Base-by-base conservation (phyloP, 1,284 basidiomycete genomes). In the Marasmius oreades region DNA sequence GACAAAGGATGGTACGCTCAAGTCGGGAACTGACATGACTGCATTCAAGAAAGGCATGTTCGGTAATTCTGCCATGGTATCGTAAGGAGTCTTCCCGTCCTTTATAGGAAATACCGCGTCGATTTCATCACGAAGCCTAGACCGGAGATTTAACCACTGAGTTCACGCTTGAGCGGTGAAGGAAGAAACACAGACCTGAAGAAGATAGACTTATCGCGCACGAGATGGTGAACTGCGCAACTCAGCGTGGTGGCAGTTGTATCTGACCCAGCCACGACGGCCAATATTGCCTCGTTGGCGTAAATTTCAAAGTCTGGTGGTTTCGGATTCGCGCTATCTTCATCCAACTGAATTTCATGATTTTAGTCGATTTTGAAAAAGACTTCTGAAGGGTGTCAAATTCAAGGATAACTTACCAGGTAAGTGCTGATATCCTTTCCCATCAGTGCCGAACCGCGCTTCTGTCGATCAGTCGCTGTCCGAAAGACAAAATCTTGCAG, bases 231-330 rank as follows among this genome's bases (percentile, higher is more conserved):
- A 44, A 66, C 47, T 3, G 61, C 36, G 47, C 62, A 58, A 24
- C 53, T 55, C 10, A 69, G 50, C 0, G 62, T 58, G 16, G 58
- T 63, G 0, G 66, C 59, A 0, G 65, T 62, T 5, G 67, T 69
- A 31, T 69, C 69, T 3, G 69, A 67, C 7, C 68, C 68, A 18
- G 64, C 68, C 8, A 66, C 55, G 28, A 68, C 61, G 4, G 54
- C 57, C 6, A 56, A 51, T 14, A 60, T 45, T 7, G 53, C 55
- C 39, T 42, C 39, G 7, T 20, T 20, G 7, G 39, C 39, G 16
- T 42, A 42, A 7, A 14, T n/a, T 2, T 42, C 39, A n/a, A 42
- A 42, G 16, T 20, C 7, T 2, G 39, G 39, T n/a, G 57, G 39
- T 11, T 45, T 52, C 8, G 56, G 52, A 5, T 47, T 50, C 22